These are phyloP conservation scores for Farysia itapuensis DNA, from an alignment of 1,284 basidiomycete species.

Conservation along the genomic window DNA sequence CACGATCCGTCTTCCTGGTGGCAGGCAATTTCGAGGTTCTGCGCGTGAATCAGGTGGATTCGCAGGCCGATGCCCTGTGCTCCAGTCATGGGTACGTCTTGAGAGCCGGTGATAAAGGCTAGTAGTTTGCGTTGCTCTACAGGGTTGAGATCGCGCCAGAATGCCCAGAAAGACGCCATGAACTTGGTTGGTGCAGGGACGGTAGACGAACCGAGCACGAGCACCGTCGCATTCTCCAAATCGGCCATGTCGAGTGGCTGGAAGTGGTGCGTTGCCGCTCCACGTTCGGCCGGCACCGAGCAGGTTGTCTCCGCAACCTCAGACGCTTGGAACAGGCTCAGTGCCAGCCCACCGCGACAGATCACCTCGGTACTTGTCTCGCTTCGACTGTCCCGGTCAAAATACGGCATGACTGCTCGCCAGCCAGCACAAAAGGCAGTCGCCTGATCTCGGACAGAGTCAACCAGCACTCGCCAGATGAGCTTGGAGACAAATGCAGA, in stretches of 20 bases:
- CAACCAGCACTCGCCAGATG: conserved; percentile 18
- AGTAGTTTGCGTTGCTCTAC: conserved; percentile 32
- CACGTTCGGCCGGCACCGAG: conserved; percentile 5
- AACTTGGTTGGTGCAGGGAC: not conserved
- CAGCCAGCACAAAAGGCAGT: conserved; percentile 17
- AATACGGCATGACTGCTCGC: conserved; percentile 15
- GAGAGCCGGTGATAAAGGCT: conserved; percentile 48
- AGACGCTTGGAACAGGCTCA: conserved; percentile 10
- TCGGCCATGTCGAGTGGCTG: conserved; percentile 27
- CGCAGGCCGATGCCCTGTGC: conserved; percentile 33
- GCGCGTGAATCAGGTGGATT: conserved; percentile 27
- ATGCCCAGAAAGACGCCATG: conserved; percentile 26
- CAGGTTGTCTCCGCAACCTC: conserved; percentile 12
- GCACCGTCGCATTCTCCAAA: conserved; percentile 14
- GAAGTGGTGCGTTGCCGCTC: not conserved
- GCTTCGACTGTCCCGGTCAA: not conserved
- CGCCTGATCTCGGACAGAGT: conserved; percentile 12
- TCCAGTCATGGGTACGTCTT: conserved; percentile 36
- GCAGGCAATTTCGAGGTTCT: not conserved
- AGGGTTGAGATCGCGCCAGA: conserved; percentile 15
- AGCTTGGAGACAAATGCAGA: conserved; percentile 15
- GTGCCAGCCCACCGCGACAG: conserved; percentile 20
- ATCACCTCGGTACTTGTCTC: conserved; percentile 14
- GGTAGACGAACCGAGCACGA: conserved; percentile 4
- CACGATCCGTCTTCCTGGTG: conserved; percentile 3